phyloP scores from a whole-genome alignment of 2,329 filamentous ascomycete genomes.

The Fusarium nanum region DNA sequence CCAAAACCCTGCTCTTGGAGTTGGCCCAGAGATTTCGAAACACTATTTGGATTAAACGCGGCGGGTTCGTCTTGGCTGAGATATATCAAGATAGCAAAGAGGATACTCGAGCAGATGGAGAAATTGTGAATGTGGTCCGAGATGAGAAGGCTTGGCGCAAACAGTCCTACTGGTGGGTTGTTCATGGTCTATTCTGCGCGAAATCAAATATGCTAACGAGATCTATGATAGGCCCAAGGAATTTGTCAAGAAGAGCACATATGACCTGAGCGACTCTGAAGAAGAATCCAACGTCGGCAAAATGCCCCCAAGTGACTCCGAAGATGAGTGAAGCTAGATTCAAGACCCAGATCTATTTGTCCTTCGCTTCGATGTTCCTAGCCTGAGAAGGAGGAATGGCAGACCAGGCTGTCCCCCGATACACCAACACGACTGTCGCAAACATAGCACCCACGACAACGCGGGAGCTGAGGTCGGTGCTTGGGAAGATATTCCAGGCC shows the following conservation, averaged over 20 bases:
- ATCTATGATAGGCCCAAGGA: slow-evolving; percentile 75
- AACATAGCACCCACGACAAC: slow-evolving; percentile 78
- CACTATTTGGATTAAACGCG: slow-evolving; percentile 92
- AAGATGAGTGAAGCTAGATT: slow-evolving; percentile 60
- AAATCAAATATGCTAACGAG: slow-evolving; percentile 27
- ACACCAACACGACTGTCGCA: slow-evolving; percentile 71
- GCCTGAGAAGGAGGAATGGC: slow-evolving; percentile 41
- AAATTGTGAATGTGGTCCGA: slow-evolving; percentile 92
- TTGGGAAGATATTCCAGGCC: slow-evolving; percentile 96
- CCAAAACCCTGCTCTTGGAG: slow-evolving; percentile 78
- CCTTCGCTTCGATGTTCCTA: slow-evolving; percentile 44
- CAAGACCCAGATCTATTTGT: slow-evolving; percentile 45
- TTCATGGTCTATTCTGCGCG: neutral
- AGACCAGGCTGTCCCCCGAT: slow-evolving; percentile 65
- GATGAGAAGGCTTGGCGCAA: slow-evolving; percentile 95
- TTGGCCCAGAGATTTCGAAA: slow-evolving; percentile 87
- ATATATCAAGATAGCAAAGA: slow-evolving; percentile 70
- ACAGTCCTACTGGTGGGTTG: slow-evolving; percentile 80
- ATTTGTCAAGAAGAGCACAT: slow-evolving; percentile 77
- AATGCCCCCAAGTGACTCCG: slow-evolving; percentile 85
- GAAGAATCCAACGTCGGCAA: slow-evolving; percentile 85
- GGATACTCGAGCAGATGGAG: slow-evolving; percentile 83
- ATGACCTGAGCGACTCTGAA: slow-evolving; percentile 74
- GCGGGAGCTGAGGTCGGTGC: slow-evolving; percentile 66
- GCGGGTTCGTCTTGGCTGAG: slow-evolving; percentile 88